These are phyloP conservation scores for Rhodotorula toruloides DNA, from an alignment of 768 basidiomycete genomes.

Conservation along the genomic window DNA sequence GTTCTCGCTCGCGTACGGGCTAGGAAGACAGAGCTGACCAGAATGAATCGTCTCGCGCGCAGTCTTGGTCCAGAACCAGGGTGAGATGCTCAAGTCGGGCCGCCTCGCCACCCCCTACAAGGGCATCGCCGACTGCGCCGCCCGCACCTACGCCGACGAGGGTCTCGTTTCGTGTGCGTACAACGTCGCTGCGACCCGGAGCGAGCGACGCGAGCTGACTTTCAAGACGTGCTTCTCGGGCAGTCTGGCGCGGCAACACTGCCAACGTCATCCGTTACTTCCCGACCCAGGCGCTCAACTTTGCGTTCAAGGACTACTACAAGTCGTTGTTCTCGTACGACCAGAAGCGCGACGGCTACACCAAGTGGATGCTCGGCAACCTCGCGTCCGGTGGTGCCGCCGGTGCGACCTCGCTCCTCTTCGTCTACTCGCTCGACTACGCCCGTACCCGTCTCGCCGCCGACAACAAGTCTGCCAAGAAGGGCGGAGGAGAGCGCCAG, in stretches of 20 bases:
- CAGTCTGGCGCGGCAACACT: slow-evolving; percentile 97
- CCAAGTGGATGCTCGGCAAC: slow-evolving; percentile 97
- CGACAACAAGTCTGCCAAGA: slow-evolving; percentile 84
- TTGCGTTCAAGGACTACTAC: slow-evolving; percentile 80
- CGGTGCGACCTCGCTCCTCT: slow-evolving; percentile 95
- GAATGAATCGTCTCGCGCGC: background rate
- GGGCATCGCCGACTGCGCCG: slow-evolving; percentile 87
- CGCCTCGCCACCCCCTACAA: slow-evolving; percentile 95
- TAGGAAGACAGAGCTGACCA: background rate
- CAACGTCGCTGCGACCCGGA: no score
- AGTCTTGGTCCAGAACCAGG: slow-evolving; percentile 56
- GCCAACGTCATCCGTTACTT: slow-evolving; percentile 99
- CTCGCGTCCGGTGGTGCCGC: slow-evolving; percentile 98
- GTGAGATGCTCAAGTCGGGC: slow-evolving; percentile 99
- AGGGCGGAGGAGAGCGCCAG: slow-evolving; percentile 84
- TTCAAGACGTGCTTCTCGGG: background rate
- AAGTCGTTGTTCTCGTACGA: slow-evolving; percentile 98
- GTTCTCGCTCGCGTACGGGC: background rate
- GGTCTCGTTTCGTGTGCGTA: slow-evolving; percentile 65
- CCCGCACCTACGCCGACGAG: slow-evolving; percentile 88
- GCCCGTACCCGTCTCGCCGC: slow-evolving; percentile 99
- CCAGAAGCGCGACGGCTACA: slow-evolving; percentile 87
- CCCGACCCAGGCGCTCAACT: slow-evolving; percentile 99
- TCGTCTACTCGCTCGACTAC: slow-evolving; percentile 99
- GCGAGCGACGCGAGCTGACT: background rate